phyloP scores from a whole-genome alignment of 139 green algal genomes.

The Chlamydomonas sphaeroides region DNA sequence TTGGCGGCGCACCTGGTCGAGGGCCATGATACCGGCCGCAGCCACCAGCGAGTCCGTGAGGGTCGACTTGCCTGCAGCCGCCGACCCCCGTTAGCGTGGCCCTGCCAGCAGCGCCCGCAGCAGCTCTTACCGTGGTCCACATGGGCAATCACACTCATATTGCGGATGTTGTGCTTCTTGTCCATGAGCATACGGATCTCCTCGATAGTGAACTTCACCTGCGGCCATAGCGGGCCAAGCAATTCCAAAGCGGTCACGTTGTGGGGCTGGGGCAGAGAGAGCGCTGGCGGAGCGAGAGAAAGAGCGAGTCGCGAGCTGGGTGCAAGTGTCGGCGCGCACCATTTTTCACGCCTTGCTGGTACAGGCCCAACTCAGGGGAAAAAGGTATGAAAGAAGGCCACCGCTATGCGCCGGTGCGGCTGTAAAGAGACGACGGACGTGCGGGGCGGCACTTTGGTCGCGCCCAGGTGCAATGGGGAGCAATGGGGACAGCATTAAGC shows the following conservation, averaged over 20 bases:
- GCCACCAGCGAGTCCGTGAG: slow-evolving; percentile 98
- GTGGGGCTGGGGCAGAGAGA: neutral
- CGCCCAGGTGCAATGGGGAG: no score
- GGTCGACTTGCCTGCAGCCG: slow-evolving; percentile 89
- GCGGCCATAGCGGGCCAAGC: neutral
- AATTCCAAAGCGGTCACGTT: neutral
- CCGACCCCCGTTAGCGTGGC: neutral
- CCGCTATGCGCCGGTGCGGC: no score
- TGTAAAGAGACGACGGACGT: no score
- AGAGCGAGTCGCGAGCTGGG: no score
- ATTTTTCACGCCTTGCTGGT: slow-evolving; percentile 27
- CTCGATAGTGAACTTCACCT: slow-evolving; percentile 47
- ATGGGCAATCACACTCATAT: slow-evolving; percentile 93
- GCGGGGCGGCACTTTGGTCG: no score
- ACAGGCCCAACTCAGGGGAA: no score
- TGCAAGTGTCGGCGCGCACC: slow-evolving; percentile 37
- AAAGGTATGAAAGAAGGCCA: no score
- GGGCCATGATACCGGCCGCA: slow-evolving; percentile 97
- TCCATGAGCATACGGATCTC: slow-evolving; percentile 84
- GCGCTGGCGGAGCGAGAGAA: no score
- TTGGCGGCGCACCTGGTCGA: slow-evolving; percentile 84
- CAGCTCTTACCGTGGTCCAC: slow-evolving; percentile 87
- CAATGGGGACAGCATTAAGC: no score
- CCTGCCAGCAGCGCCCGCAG: neutral
- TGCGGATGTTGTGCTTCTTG: slow-evolving; percentile 94